phyloP scores from a whole-genome alignment of 2,329 filamentous ascomycete genomes.

The Penicillium sp. region DNA sequence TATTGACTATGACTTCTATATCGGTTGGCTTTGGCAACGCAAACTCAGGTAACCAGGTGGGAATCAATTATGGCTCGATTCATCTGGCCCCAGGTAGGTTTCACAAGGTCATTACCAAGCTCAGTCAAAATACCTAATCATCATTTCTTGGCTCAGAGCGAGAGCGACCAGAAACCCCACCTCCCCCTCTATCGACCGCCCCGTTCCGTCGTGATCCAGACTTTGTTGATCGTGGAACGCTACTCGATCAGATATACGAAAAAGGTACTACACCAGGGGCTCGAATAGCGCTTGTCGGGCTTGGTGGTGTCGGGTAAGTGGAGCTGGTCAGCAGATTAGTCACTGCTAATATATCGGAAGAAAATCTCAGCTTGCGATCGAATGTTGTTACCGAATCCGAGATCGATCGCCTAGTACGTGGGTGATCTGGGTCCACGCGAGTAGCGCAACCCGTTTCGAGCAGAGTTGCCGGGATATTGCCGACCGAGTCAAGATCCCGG shows the following conservation, averaged over 20 bases:
- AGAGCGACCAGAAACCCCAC: constrained; percentile 18
- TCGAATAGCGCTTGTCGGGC: constrained; percentile 15
- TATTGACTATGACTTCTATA: constrained; percentile 5
- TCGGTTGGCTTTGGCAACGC: not conserved
- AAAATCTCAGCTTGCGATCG: constrained; percentile 32
- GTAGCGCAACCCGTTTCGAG: too few relatives aligned
- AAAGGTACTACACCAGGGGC: constrained; percentile 11
- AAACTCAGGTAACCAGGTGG: constrained; percentile 1
- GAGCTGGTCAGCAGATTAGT: too few relatives aligned
- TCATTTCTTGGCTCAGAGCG: too few relatives aligned
- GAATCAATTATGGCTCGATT: not conserved
- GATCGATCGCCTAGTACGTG: not conserved
- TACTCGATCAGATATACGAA: constrained; percentile 28
- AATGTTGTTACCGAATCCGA: not conserved
- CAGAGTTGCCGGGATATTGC: constrained; percentile 38
- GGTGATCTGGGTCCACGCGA: too few relatives aligned
- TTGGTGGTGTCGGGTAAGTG: constrained; percentile 20
- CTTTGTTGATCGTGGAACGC: constrained; percentile 17
- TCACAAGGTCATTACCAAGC: not conserved
- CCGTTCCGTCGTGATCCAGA: constrained; percentile 20
- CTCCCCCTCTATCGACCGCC: constrained; percentile 15
- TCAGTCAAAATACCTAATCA: too few relatives aligned
- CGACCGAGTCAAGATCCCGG: constrained; percentile 28
- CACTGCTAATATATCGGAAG: constrained; percentile 24
- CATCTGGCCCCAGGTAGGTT: constrained; percentile 2